Conservation (phyloP, 1,139 yeast genomes). For the Taiozyma sp. region DNA sequence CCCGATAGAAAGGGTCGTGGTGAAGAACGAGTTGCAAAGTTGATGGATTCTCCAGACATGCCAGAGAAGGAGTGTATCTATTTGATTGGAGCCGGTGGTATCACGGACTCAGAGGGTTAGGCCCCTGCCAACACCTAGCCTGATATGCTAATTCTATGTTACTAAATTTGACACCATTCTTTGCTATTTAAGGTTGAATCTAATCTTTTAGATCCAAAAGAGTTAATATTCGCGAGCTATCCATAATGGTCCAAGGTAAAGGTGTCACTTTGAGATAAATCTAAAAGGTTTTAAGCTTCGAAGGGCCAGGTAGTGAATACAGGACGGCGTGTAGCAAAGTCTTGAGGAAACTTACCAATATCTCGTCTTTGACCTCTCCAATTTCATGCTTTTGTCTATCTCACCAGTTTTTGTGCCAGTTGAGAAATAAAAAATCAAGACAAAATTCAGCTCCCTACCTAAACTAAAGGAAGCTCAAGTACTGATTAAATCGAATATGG, state of each 20-base stretch:
- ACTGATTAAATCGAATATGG: constrained; percentile 45
- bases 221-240: neutral
- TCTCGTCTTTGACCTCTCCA: neutral
- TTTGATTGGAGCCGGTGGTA: constrained; percentile 47
- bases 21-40: constrained; percentile 58
- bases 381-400: neutral
- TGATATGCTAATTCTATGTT: too few species aligned
- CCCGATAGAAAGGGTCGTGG: constrained; percentile 51
- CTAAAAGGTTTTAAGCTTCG: too few species aligned
- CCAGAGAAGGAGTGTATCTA: constrained; percentile 54
- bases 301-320: too few species aligned
- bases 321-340: too few species aligned
- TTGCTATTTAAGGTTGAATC: neutral
- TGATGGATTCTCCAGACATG: constrained; percentile 61
- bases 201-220: neutral
- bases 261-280: too few species aligned
- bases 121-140: neutral
- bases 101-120: constrained; percentile 35
- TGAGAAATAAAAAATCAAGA: neutral
- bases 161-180: too few species aligned
- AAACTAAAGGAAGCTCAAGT: too few species aligned
- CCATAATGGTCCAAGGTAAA: neutral
- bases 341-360: too few species aligned
- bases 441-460: neutral
- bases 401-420: neutral